phyloP scores from a whole-genome alignment of 495 filamentous ascomycete genomes.

The Penicillium pulvis region DNA sequence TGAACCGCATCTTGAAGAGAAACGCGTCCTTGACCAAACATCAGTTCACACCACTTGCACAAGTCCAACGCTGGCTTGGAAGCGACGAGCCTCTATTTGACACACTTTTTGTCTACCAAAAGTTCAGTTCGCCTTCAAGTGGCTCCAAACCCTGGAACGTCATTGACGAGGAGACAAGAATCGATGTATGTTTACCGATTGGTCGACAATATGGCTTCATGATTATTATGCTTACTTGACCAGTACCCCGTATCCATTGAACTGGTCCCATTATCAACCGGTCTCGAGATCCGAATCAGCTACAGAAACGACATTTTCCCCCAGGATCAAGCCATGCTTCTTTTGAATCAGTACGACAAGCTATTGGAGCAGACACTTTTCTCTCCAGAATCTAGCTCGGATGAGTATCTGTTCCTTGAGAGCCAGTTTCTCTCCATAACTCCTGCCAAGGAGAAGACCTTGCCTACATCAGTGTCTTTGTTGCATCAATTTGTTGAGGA shows the following conservation, averaged over 20 bases:
- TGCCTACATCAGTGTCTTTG: conserved; percentile 27
- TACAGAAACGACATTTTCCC: conserved; percentile 63
- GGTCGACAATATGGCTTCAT: conserved; percentile 19
- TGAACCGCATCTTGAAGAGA: conserved; percentile 58
- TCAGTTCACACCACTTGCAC: conserved; percentile 67
- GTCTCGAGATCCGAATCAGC: conserved; percentile 61
- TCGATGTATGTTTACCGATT: conserved; percentile 49
- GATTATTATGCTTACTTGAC: conserved; percentile 7
- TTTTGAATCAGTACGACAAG: conserved; percentile 36
- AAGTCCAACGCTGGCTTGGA: conserved; percentile 68
- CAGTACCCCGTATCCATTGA: conserved; percentile 74
- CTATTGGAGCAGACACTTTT: conserved; percentile 32
- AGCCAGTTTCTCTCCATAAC: conserved; percentile 35
- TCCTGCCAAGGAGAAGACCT: conserved; percentile 49
- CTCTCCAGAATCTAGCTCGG: conserved; percentile 23
- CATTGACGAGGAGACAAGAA: conserved; percentile 55
- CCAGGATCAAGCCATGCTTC: conserved; percentile 54
- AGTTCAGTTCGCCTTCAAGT: conserved; percentile 32
- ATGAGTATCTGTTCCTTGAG: conserved; percentile 22
- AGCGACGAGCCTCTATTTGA: conserved; percentile 68
- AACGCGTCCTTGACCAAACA: conserved; percentile 64
- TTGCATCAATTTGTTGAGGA: conserved; percentile 49
- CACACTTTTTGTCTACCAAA: conserved; percentile 79
- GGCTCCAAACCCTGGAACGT: conserved; percentile 44
- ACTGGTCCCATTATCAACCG: conserved; percentile 53